A percentile compares a stretch with the other conserved stretches of the same genome.
Conservation (phyloP, 495 filamentous ascomycete species). For the Neurospora sp. region DNA sequence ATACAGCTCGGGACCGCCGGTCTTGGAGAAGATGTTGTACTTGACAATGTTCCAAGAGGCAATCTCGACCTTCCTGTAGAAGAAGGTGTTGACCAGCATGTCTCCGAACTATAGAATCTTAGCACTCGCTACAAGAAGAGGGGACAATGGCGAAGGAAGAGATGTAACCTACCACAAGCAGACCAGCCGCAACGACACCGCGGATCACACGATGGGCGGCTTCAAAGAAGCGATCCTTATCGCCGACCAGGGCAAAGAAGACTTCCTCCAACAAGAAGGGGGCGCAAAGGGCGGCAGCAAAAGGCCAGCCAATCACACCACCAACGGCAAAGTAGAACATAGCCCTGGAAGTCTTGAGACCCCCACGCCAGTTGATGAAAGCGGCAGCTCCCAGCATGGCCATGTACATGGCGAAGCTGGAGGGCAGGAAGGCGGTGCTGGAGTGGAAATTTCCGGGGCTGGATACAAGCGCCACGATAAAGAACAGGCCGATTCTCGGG, state of each 20-base stretch:
- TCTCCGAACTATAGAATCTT: slow-evolving; percentile 35
- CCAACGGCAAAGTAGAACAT: slow-evolving; percentile 92
- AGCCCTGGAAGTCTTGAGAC: slow-evolving; percentile 65
- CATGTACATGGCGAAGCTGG: slow-evolving; percentile 94
- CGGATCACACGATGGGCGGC: slow-evolving; percentile 49
- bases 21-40: slow-evolving; percentile 84
- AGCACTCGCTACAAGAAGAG: slow-evolving; percentile 8
- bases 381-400: slow-evolving; percentile 76
- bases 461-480: slow-evolving; percentile 61
- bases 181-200: slow-evolving; percentile 54
- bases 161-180: slow-evolving; percentile 55
- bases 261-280: slow-evolving; percentile 75
- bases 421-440: slow-evolving; percentile 77
- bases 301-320: slow-evolving; percentile 89
- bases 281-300: slow-evolving; percentile 70
- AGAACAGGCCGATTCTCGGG: slow-evolving; percentile 72
- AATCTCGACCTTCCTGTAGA: slow-evolving; percentile 66
- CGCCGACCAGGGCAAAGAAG: slow-evolving; percentile 48
- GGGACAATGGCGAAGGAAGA: slow-evolving; percentile 3
- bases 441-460: slow-evolving; percentile 93
- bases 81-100: slow-evolving; percentile 60
- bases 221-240: slow-evolving; percentile 45
- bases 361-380: slow-evolving; percentile 77
- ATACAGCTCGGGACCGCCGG: slow-evolving; percentile 84
- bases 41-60: slow-evolving; percentile 88